Conservation (phyloP, 768 basidiomycete genomes). For the Tubosaeta sp. region DNA sequence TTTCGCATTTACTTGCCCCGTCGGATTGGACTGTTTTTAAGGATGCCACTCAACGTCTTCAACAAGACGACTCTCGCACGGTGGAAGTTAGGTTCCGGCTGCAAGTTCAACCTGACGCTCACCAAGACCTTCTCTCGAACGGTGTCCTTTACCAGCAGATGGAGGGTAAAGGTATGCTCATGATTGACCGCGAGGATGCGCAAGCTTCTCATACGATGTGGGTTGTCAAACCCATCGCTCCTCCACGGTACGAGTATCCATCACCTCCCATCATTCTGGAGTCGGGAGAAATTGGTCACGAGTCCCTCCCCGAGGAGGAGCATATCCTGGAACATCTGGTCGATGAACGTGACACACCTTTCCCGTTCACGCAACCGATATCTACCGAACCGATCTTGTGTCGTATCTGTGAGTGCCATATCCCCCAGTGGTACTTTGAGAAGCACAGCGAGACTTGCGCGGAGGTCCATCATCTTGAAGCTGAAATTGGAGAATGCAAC, state of each 20-base stretch:
- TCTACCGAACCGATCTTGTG: slow-evolving; percentile 83
- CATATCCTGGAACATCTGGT: slow-evolving; percentile 35
- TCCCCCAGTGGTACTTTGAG: slow-evolving; percentile 99
- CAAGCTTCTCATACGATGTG: slow-evolving; percentile 96
- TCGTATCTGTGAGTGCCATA: slow-evolving; percentile 94
- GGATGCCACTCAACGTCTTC: slow-evolving; percentile 79
- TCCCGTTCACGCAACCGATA: slow-evolving; percentile 75
- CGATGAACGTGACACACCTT: slow-evolving; percentile 56
- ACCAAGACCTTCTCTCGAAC: slow-evolving; percentile 51
- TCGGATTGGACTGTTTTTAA: slow-evolving; percentile 80
- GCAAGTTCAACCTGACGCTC: slow-evolving; percentile 59
- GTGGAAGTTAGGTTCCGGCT: slow-evolving; percentile 90
- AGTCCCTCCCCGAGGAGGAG: slow-evolving; percentile 32
- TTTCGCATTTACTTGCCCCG: slow-evolving; percentile 77
- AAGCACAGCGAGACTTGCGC: slow-evolving; percentile 99
- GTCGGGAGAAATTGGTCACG: slow-evolving; percentile 38
- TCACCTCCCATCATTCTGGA: slow-evolving; percentile 60
- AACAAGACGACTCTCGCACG: slow-evolving; percentile 90
- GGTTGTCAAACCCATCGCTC: slow-evolving; percentile 83
- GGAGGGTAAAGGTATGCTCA: slow-evolving; percentile 99
- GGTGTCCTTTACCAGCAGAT: slow-evolving; percentile 70
- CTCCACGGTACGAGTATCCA: slow-evolving; percentile 65
- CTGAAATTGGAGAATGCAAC: slow-evolving; percentile 91
- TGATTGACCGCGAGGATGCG: slow-evolving; percentile 87
- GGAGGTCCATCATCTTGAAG: slow-evolving; percentile 93